Evolutionary conservation across 192 early-diverging fungal genomes (phyloP), one percentile per base, ranked within the genome.

Genomic region (Fimicolochytrium jonesii): DNA sequence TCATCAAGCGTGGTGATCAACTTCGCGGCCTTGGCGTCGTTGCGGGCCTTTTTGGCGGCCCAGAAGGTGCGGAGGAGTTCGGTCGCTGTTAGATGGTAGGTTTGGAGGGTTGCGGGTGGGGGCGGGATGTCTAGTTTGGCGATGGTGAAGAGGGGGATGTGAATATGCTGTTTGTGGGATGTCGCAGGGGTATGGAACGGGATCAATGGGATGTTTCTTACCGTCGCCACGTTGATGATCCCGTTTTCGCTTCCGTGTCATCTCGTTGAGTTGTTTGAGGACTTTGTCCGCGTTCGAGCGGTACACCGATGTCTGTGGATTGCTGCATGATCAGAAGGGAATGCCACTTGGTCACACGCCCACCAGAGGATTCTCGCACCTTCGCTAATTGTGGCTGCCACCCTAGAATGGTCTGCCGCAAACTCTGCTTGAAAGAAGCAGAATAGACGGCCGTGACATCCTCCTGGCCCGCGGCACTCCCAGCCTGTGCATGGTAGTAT

Each of bases 401-500:
- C n/a, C n/a, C n/a, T n/a, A n/a, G n/a, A n/a, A n/a, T n/a, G n/a
- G n/a, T n/a, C n/a, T n/a, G n/a, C n/a, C n/a, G n/a, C n/a, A n/a
- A n/a, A n/a, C n/a, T n/a, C n/a, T n/a, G n/a, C n/a, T n/a, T n/a
- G n/a, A n/a, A n/a, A n/a, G n/a, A n/a, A n/a, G n/a, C n/a, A n/a
- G n/a, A n/a, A n/a, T n/a, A n/a, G n/a, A n/a, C n/a, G n/a, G n/a
- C n/a, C n/a, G n/a, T n/a, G n/a, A n/a, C n/a, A n/a, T n/a, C 3
- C 9, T 57, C 13, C 13, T 23, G 9, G 6, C 17, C 10, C 9
- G 30, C 30, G 13, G 43, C 44, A 20, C 26, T 33, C 10, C 53
- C 51, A 13, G 43, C 59, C 26, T 22, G 26, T 18, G 57, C 20
- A 39, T 45, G 37, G 32, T 56, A 70, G 47, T 70, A 70, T n/a